Conservation (phyloP, 805 yeast species). For the Barnettozyma botsteinii region DNA sequence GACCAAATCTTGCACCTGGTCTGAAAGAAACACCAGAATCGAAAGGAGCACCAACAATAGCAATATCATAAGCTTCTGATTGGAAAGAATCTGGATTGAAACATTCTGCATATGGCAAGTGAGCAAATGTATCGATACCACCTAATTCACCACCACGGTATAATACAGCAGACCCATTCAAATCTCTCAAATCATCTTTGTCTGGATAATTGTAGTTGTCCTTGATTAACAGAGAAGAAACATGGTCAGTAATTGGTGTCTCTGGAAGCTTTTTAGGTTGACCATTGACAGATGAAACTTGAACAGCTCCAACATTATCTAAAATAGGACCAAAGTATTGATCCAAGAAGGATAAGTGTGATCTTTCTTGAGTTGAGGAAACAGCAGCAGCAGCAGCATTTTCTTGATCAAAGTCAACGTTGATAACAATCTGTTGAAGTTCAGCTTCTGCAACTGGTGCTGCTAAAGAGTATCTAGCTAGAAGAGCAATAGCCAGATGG, state of each 20-base stretch:
- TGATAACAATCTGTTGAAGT: slow-evolving; percentile 22
- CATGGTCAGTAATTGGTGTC: slow-evolving; percentile 25
- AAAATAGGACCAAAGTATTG: slow-evolving; percentile 31
- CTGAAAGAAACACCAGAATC: slow-evolving; percentile 47
- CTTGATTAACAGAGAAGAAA: slow-evolving; percentile 27
- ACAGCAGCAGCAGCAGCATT: neutral
- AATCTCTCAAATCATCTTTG: slow-evolving; percentile 33
- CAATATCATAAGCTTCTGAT: slow-evolving; percentile 37
- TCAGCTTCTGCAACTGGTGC: slow-evolving; percentile 22
- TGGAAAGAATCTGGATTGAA: slow-evolving; percentile 35
- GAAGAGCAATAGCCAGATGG: slow-evolving; percentile 11
- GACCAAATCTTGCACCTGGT: slow-evolving; percentile 52
- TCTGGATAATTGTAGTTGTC: slow-evolving; percentile 32
- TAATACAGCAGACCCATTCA: slow-evolving; percentile 33
- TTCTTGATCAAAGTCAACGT: slow-evolving; percentile 14
- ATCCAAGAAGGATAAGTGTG: slow-evolving; percentile 29
- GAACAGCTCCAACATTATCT: slow-evolving; percentile 25
- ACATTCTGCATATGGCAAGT: slow-evolving; percentile 41
- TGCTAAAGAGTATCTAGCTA: slow-evolving; percentile 9
- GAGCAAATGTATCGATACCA: slow-evolving; percentile 52
- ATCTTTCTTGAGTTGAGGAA: slow-evolving; percentile 2
- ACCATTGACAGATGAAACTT: slow-evolving; percentile 19
- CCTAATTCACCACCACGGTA: slow-evolving; percentile 42
- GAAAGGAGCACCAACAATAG: slow-evolving; percentile 51
- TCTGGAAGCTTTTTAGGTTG: slow-evolving; percentile 24